Evolutionary conservation across 768 basidiomycete genomes (phyloP).

Genomic region (Podaxis sp.): DNA sequence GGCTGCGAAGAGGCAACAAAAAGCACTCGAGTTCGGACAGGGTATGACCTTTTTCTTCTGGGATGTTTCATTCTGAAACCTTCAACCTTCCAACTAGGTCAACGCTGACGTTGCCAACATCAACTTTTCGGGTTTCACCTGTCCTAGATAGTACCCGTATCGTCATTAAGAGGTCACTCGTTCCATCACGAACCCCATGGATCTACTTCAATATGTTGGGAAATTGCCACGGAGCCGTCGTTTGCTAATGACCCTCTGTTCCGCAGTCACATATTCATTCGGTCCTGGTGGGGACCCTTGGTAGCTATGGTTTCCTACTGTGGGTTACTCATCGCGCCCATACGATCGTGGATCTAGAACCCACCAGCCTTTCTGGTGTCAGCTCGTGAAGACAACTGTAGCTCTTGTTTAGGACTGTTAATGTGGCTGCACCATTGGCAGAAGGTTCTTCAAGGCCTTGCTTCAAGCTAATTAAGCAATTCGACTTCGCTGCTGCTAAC

Average conservation of each 20-base stretch:
- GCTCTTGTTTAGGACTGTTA: not conserved
- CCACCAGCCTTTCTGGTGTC: not conserved
- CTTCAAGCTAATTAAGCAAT: not conserved
- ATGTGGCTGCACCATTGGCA: not conserved
- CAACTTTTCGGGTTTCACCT: not conserved
- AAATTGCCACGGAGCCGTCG: not conserved
- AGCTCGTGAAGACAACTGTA: not conserved
- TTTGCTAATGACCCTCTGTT: not conserved
- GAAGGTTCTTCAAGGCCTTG: not conserved
- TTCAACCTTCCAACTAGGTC: slow-evolving; percentile 1
- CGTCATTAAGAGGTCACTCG: not conserved
- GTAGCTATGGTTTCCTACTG: not conserved
- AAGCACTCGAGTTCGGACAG: not conserved
- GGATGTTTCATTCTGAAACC: not conserved
- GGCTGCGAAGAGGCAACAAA: slow-evolving; percentile 30
- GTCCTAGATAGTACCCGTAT: not conserved
- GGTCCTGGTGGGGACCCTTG: not conserved
- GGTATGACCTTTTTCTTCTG: slow-evolving; percentile 1
- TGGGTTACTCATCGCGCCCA: not conserved
- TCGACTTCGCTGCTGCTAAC: not conserved
- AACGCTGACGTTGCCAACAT: not conserved
- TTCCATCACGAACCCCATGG: not conserved
- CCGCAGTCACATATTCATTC: slow-evolving; percentile 3
- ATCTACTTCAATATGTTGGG: not conserved
- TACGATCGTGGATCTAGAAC: not conserved